Evolutionary conservation across 495 filamentous ascomycete genomes (phyloP), one percentile per base, ranked within the genome.

Genomic region (Annulohypoxylon stygium): DNA sequence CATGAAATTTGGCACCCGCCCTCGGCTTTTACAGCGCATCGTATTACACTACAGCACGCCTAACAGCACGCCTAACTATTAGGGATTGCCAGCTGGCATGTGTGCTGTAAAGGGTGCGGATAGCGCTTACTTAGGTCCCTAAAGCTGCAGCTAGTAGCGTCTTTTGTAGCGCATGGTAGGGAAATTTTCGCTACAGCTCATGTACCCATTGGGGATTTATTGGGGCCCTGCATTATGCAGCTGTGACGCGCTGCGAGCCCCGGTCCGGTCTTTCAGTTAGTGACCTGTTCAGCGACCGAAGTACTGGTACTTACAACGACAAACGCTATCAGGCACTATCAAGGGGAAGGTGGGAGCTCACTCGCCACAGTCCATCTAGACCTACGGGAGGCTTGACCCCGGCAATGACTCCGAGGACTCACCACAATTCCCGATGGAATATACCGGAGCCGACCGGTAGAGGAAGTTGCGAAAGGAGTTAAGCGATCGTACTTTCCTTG

Each of bases 321-420:
- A 66, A 63, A 30, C 45, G 9, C 59, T 47, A 3, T 16, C 50
- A 68, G 53, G 30, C 30, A 30, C 30, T 30, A 30, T 6, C 30
- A 30, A 30, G 30, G 30, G 30, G 30, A 30, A 30, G 30, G 30
- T 4, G 54, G 65, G 37, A 18, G 14, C 36, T 69, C 72, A 75
- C 72, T 75, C 58, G 72, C 72, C 72, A 71, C 72, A 68, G 51
- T 58, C 51, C 50, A 51, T 71, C 68, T 59, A 71, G 72, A 34
- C 53, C 45, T 65, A 66, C 73, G 69, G 69, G 73, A 75, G 73
- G 69, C 73, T 75, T 71, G 65, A 71, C 65, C 65, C 73, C 73
- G 73, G 25, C 20, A 12, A 48, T 47, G 48, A 20, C 65, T 34
- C 68, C 73, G 65, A 14, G 60, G 60, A 20, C 61, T 69, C 57